phyloP scores from a whole-genome alignment of 2,329 filamentous ascomycete species.

The Aspergillus melleus region DNA sequence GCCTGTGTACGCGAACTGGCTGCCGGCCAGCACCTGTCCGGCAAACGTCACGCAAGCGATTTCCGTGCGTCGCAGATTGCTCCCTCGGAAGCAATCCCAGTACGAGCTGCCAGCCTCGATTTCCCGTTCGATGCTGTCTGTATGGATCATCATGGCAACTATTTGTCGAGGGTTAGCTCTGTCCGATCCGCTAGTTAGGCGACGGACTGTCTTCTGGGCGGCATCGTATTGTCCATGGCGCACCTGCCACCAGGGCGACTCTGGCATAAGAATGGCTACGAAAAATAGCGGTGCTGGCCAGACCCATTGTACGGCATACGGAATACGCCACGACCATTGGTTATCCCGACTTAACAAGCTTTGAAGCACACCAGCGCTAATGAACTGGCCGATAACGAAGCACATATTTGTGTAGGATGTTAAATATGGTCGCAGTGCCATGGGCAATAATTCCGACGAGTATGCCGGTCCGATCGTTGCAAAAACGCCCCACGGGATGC shows the following conservation, averaged over 20 bases:
- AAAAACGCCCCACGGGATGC: conserved; percentile 56
- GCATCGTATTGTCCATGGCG: conserved; percentile 42
- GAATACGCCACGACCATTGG: conserved; percentile 53
- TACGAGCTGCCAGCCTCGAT: conserved; percentile 22
- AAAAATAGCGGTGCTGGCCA: conserved; percentile 50
- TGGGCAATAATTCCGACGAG: conserved; percentile 51
- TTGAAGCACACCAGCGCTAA: conserved; percentile 50
- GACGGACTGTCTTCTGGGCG: conserved; percentile 42
- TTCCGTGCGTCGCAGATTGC: conserved; percentile 42
- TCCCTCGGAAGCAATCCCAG: conserved; percentile 31
- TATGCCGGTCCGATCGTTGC: conserved; percentile 56
- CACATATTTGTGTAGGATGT: conserved; percentile 60
- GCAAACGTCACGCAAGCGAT: conserved; percentile 39
- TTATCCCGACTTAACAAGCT: conserved; percentile 37
- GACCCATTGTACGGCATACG: conserved; percentile 55
- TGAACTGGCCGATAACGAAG: conserved; percentile 58
- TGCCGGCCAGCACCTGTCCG: conserved; percentile 33
- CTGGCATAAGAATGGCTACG: conserved; percentile 47
- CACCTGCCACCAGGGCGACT: conserved; percentile 55
- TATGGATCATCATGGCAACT: conserved; percentile 59
- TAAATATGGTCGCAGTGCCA: conserved; percentile 51
- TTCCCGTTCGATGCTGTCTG: conserved; percentile 43
- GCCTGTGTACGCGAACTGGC: conserved; percentile 30
- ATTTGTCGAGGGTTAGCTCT: conserved; percentile 47
- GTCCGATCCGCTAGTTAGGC: conserved; percentile 32